A percentile compares a stretch with the other conserved stretches of the same genome.
These are phyloP conservation scores for Dactylella cylindrospora DNA, from an alignment of 2,329 filamentous ascomycete species.

Conservation along the genomic window DNA sequence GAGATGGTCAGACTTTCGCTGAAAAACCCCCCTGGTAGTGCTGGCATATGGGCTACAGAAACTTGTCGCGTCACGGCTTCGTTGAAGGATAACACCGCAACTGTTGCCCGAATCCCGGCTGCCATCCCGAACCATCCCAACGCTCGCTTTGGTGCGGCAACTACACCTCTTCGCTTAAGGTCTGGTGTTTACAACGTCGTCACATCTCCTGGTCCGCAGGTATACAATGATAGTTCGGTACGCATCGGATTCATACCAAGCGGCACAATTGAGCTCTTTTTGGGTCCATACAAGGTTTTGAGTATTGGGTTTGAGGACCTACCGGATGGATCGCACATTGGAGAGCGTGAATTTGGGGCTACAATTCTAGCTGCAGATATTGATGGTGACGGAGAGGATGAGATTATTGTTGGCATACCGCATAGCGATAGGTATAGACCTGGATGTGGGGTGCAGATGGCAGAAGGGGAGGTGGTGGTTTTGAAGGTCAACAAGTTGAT, in stretches of 20 bases:
- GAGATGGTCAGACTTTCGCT: neutral
- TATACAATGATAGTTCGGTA: slow-evolving; percentile 26
- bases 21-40: too few species aligned
- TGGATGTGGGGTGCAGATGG: slow-evolving; percentile 42
- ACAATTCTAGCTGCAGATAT: slow-evolving; percentile 45
- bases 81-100: neutral
- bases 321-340: slow-evolving; percentile 17
- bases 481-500: slow-evolving; percentile 18
- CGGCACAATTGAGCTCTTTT: slow-evolving; percentile 30
- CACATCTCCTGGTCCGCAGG: slow-evolving; percentile 20
- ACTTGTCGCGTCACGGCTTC: neutral
- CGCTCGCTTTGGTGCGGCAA: slow-evolving; percentile 30
- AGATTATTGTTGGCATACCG: slow-evolving; percentile 33
- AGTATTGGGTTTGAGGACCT: slow-evolving; percentile 25
- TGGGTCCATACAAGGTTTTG: slow-evolving; percentile 19
- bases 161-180: slow-evolving; percentile 20
- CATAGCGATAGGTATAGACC: slow-evolving; percentile 13
- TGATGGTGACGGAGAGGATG: slow-evolving; percentile 38
- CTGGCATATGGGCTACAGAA: neutral
- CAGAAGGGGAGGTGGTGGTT: slow-evolving; percentile 46
- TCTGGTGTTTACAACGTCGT: slow-evolving; percentile 23
- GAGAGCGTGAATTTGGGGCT: slow-evolving; percentile 45
- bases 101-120: neutral
- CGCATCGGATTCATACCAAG: slow-evolving; percentile 29
- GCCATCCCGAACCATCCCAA: slow-evolving; percentile 29